phyloP scores from a whole-genome alignment of 805 yeast genomes.

The Wickerhamomyces hampshirensis region DNA sequence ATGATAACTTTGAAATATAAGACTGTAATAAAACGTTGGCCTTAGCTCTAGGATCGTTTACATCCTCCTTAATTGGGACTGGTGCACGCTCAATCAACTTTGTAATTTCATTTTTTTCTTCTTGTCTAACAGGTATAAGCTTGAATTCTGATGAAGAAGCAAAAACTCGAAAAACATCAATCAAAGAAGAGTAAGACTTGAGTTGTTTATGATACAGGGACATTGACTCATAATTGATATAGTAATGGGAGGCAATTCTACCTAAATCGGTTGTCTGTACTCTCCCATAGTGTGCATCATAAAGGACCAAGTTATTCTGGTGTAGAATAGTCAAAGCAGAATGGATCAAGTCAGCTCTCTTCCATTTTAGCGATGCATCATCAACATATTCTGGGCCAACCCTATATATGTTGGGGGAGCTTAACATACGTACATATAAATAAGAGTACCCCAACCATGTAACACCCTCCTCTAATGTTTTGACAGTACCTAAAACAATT shows the following conservation, averaged over 20 bases:
- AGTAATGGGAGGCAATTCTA: conserved; percentile 78
- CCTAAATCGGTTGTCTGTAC: conserved; percentile 70
- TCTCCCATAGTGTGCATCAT: conserved; percentile 44
- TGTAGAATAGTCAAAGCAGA: conserved; percentile 64
- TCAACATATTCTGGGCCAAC: conserved; percentile 61
- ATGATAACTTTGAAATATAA: conserved; percentile 67
- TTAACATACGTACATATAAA: conserved; percentile 70
- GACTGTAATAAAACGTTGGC: conserved; percentile 78
- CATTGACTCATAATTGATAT: conserved; percentile 74
- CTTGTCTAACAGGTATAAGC: conserved; percentile 78
- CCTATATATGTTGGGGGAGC: conserved; percentile 68
- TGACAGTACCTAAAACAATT: conserved; percentile 66
- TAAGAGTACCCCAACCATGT: conserved; percentile 80
- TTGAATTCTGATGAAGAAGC: conserved; percentile 82
- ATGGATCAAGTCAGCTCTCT: conserved; percentile 65
- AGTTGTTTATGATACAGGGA: conserved; percentile 57
- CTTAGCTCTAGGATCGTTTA: conserved; percentile 71
- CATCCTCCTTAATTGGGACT: conserved; percentile 72
- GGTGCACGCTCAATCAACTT: conserved; percentile 74
- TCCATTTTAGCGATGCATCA: conserved; percentile 44
- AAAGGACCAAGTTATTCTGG: conserved; percentile 53
- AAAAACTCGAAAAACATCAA: conserved; percentile 75
- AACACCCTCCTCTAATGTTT: conserved; percentile 58
- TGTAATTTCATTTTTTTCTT: conserved; percentile 71
- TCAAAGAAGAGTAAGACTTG: conserved; percentile 58